Evolutionary conservation across 345 rosid genomes (phyloP), one percentile per base, ranked within the genome.

Genomic region (Arabis alpina): DNA sequence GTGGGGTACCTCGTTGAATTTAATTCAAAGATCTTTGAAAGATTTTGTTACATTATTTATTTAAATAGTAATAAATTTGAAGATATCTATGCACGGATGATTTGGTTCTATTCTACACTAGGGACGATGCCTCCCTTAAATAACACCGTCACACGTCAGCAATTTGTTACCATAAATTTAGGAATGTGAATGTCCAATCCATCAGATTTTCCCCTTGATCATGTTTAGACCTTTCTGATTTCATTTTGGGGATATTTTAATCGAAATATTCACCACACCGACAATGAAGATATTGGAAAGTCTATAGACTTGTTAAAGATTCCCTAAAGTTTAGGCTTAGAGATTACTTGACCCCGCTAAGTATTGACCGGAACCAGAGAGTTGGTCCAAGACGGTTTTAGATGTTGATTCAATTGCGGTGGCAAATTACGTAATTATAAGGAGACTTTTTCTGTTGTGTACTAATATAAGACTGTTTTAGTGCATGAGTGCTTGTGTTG

Each of bases 121-220:
- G 44, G 13, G 62, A 42, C n/a, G 68, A 73, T 66, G 36, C 68
- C 73, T 74, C 62, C 77, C 73, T 74, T 74, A 44, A 24, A 60
- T 74, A 74, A 66, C 73, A 66, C 77, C 73, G 68, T 23, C 42
- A 42, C 73, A 34, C 61, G 32, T 66, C 62, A 59, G 41, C 73
- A 74, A 51, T 59, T 43, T n/a, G n/a, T n/a, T n/a, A 24, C 73
- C 78, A 52, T 74, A 13, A 67, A 59, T 74, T 52, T 24, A 36
- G 68, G 73, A 52, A 53, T 61, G 25, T 32, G n/a, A n/a, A n/a
- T n/a, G n/a, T n/a, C n/a, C n/a, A n/a, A n/a, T n/a, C 51, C 14
- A 43, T 19, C 8, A 51, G 10, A 3, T 62, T 54, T 47, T 15
- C 54, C 52, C 30, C n/a, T 2, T 60, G 40, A 39, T 41, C 63